Conservation (phyloP, 495 filamentous ascomycete genomes). For the Penicillium canariense region DNA sequence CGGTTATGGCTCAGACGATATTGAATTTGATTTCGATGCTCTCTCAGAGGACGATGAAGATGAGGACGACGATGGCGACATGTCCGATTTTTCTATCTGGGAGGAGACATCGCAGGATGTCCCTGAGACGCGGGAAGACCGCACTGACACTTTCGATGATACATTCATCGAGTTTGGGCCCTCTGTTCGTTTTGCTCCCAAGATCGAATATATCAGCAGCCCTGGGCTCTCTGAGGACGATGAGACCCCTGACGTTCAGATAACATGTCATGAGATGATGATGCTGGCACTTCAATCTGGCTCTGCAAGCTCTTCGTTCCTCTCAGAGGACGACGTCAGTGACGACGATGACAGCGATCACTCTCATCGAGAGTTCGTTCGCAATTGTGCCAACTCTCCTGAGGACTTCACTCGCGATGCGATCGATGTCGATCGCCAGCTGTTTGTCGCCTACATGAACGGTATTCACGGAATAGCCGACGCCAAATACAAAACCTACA, state of each 20-base stretch:
- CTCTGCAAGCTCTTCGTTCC: slow-evolving; percentile 6
- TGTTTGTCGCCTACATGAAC: slow-evolving; percentile 47
- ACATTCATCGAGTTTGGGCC: slow-evolving; percentile 43
- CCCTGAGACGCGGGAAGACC: slow-evolving; percentile 33
- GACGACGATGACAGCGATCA: slow-evolving; percentile 15
- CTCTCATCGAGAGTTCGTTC: slow-evolving; percentile 13
- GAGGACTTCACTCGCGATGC: slow-evolving; percentile 41
- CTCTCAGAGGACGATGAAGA: slow-evolving; percentile 34
- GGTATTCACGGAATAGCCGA: slow-evolving; percentile 42
- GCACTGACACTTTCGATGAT: slow-evolving; percentile 40
- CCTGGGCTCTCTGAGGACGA: slow-evolving; percentile 28
- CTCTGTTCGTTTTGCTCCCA: slow-evolving; percentile 38
- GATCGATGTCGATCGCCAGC: slow-evolving; percentile 39
- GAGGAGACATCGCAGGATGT: slow-evolving; percentile 33
- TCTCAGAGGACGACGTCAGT: slow-evolving; percentile 20
- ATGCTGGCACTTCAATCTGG: slow-evolving; percentile 31
- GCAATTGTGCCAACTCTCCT: slow-evolving; percentile 24
- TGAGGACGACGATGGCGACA: slow-evolving; percentile 32
- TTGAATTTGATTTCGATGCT: slow-evolving; percentile 35
- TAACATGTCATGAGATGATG: slow-evolving; percentile 50
- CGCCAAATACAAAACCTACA: slow-evolving; percentile 32
- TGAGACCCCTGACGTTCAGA: slow-evolving; percentile 18
- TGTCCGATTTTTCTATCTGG: slow-evolving; percentile 39
- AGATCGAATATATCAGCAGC: slow-evolving; percentile 40
- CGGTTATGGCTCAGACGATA: slow-evolving; percentile 43